Conservation (phyloP, 768 basidiomycete species). For the button mushroom (Agaricus bisporus) region DNA sequence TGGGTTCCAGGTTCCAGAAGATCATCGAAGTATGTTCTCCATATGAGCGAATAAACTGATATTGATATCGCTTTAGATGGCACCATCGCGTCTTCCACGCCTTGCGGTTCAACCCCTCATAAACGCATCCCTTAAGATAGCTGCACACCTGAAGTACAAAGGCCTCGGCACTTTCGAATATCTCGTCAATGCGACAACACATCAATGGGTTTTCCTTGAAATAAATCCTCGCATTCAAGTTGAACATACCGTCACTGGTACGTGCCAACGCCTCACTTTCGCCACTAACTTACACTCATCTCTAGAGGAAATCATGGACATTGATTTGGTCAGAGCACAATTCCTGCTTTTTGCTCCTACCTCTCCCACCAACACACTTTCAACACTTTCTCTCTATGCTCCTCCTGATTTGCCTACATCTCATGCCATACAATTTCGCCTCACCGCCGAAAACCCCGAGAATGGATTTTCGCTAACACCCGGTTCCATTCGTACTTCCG, state of each 20-base stretch:
- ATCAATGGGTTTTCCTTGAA: constrained; percentile 84
- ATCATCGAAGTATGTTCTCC: constrained; percentile 62
- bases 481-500: constrained; percentile 75
- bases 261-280: constrained; percentile 10
- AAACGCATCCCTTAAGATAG: constrained; percentile 73
- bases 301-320: constrained; percentile 80
- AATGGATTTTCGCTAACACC: constrained; percentile 77
- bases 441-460: constrained; percentile 85
- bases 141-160: constrained; percentile 67
- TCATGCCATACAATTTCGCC: constrained; percentile 80
- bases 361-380: constrained; percentile 48
- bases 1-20: constrained; percentile 55
- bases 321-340: constrained; percentile 86
- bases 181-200: constrained; percentile 65
- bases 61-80: constrained; percentile 23
- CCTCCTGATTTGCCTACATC: constrained; percentile 66
- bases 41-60: too few relatives aligned
- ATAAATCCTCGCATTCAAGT: constrained; percentile 92
- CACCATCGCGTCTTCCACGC: constrained; percentile 76
- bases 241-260: constrained; percentile 88
- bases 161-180: constrained; percentile 91
- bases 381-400: constrained; percentile 63
- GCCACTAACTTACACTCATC: not conserved
- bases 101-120: constrained; percentile 63
- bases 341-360: constrained; percentile 70